Percentiles rank a stretch among this genome's conserved stretches.
Conservation (phyloP, 2,329 filamentous ascomycete species). For the Nectriaceae sp. region DNA sequence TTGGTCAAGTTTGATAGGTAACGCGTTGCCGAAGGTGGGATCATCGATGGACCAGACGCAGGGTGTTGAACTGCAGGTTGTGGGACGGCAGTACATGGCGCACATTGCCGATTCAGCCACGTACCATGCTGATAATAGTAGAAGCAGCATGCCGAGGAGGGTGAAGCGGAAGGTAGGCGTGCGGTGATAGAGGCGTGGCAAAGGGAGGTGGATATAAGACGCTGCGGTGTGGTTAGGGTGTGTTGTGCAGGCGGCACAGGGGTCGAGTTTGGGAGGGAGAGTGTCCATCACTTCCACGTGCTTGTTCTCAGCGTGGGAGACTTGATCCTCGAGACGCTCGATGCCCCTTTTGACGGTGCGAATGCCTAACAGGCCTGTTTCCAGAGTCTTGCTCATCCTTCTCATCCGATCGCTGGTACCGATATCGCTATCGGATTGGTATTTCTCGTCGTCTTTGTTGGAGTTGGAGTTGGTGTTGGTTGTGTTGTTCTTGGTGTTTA, state of each 20-base stretch:
- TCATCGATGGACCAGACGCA: conserved; percentile 61
- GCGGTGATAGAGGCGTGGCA: conserved; percentile 50
- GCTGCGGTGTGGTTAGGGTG: conserved; percentile 18
- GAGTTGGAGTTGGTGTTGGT: conserved; percentile 9
- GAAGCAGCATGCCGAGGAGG: conserved; percentile 46
- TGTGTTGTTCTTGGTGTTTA: conserved; percentile 26
- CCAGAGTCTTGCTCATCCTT: conserved; percentile 55
- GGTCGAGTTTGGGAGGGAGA: conserved; percentile 14
- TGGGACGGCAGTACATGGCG: conserved; percentile 53
- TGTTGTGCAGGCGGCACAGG: conserved; percentile 18
- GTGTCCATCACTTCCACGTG: conserved; percentile 11
- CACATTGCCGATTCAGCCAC: conserved; percentile 56
- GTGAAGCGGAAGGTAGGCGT: conserved; percentile 50
- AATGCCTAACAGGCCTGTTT: conserved; percentile 53
- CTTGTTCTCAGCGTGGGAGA: conserved; percentile 37
- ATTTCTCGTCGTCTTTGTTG: conserved; percentile 20
- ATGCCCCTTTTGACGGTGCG: conserved; percentile 59
- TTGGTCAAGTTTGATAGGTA: conserved; percentile 64
- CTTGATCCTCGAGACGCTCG: conserved; percentile 55
- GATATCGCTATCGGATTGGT: conserved; percentile 41
- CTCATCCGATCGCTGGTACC: conserved; percentile 37
- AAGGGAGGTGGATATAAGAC: conserved; percentile 43
- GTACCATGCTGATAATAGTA: conserved; percentile 54
- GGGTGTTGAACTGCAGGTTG: conserved; percentile 45
- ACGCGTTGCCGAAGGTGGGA: conserved; percentile 60